Evolutionary conservation across 208 protist genomes (phyloP).

Genomic region (Porcisia hertigi): DNA sequence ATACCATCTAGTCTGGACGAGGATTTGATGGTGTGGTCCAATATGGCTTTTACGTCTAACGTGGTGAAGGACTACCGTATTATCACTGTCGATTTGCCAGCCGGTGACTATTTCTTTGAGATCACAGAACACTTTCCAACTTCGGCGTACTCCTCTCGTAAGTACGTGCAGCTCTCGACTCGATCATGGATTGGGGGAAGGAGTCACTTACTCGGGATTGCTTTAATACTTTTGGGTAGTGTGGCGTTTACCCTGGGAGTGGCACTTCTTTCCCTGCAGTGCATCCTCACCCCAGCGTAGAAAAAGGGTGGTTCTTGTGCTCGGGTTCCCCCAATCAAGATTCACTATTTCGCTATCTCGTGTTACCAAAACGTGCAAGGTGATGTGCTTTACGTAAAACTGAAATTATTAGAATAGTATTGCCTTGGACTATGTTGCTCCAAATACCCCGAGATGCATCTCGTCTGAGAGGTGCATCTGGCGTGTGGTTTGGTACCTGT

Average conservation of each 20-base stretch:
- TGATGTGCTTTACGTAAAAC: background rate
- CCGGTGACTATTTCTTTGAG: constrained; percentile 90
- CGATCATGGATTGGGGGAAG: constrained; percentile 94
- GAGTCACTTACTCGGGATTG: constrained; percentile 91
- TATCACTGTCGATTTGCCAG: constrained; percentile 75
- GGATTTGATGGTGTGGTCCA: constrained; percentile 98
- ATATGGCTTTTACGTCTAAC: constrained; percentile 90
- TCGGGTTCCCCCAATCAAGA: background rate
- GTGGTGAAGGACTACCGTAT: constrained; percentile 97
- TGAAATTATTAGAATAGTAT: background rate
- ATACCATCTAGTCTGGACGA: constrained; percentile 89
- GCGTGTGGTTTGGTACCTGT: too few species aligned
- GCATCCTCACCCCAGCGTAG: constrained; percentile 15
- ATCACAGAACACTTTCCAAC: constrained; percentile 93
- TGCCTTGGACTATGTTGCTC: background rate
- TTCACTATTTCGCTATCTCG: background rate
- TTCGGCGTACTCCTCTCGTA: constrained; percentile 86
- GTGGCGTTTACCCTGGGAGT: constrained; percentile 55
- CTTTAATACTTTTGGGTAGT: constrained; percentile 90
- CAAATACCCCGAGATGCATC: background rate
- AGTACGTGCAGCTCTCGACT: constrained; percentile 93
- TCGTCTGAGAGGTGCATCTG: background rate
- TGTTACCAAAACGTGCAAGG: background rate
- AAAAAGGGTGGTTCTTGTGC: background rate
- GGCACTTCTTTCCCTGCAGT: constrained; percentile 31